Percentiles rank a stretch among this genome's conserved stretches.
Evolutionary conservation across 2,329 filamentous ascomycete species (phyloP).

Genomic region (Scedosporium dehoogii): DNA sequence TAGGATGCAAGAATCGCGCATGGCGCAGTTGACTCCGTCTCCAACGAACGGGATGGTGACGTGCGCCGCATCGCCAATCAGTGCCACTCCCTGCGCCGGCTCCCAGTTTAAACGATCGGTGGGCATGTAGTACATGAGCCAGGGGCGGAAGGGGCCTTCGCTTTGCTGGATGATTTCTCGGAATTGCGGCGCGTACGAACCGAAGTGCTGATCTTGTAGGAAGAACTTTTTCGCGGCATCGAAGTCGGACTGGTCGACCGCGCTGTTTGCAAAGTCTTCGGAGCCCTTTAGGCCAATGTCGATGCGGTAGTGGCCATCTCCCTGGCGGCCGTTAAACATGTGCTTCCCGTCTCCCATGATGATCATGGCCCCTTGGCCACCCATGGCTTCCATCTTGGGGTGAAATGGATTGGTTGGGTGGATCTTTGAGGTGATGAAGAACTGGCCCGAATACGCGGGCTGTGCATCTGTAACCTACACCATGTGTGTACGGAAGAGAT

Average conservation of each 20-base stretch:
- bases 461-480: slow-evolving; percentile 17
- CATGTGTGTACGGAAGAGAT: not conserved
- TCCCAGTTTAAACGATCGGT: slow-evolving; percentile 39
- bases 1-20: slow-evolving; percentile 43
- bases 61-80: slow-evolving; percentile 52
- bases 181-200: slow-evolving; percentile 30
- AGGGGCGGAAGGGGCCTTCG: slow-evolving; percentile 8
- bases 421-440: slow-evolving; percentile 30
- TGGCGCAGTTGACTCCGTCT: slow-evolving; percentile 48
- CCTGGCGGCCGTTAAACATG: slow-evolving; percentile 22
- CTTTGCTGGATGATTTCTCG: slow-evolving; percentile 11
- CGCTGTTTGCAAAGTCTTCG: slow-evolving; percentile 33
- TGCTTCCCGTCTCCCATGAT: slow-evolving; percentile 29
- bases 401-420: slow-evolving; percentile 28
- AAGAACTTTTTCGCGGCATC: slow-evolving; percentile 25
- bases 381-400: slow-evolving; percentile 30
- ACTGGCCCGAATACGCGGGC: slow-evolving; percentile 37
- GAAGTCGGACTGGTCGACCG: slow-evolving; percentile 25
- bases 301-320: slow-evolving; percentile 38
- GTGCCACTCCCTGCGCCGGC: slow-evolving; percentile 35
- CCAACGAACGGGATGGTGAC: slow-evolving; percentile 48
- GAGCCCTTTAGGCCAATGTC: slow-evolving; percentile 25
- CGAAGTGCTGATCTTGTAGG: slow-evolving; percentile 30
- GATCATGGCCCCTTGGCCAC: slow-evolving; percentile 39
- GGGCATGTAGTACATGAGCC: slow-evolving; percentile 40